A percentile compares a stretch with the other conserved stretches of the same genome.
Conservation (phyloP, 306 rosid genomes). For the Dalbergia cultrata region DNA sequence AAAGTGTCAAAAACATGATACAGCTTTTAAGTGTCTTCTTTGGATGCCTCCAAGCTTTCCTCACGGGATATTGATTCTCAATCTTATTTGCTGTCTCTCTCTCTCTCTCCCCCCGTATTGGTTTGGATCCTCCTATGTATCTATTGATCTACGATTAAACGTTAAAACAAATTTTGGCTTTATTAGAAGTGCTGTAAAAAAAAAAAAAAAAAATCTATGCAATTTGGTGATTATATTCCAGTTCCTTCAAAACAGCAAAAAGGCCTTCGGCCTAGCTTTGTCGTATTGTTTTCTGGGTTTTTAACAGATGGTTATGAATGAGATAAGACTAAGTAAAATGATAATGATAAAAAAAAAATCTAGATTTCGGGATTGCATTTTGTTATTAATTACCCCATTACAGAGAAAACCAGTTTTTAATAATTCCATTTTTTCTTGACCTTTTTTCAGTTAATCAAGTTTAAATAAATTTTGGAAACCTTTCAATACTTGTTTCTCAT, state of each 20-base stretch:
- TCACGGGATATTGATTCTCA: conserved; percentile 58
- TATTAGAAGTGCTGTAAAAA: conserved; percentile 4
- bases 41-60: conserved; percentile 65
- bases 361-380: conserved; percentile 1
- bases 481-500: neutral
- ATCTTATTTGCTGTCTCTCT: conserved; percentile 22
- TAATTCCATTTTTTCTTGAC: neutral
- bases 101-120: conserved; percentile 33
- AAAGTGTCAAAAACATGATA: conserved; percentile 51
- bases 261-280: neutral
- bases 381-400: neutral
- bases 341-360: neutral
- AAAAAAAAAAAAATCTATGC: neutral
- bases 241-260: conserved; percentile 23
- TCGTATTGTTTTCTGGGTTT: conserved; percentile 4
- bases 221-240: conserved; percentile 18
- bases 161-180: conserved; percentile 42
- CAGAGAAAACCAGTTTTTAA: neutral
- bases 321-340: neutral
- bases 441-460: neutral
- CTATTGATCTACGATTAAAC: conserved; percentile 16
- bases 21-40: conserved; percentile 52
- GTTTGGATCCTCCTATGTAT: conserved; percentile 31
- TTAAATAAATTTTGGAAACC: no score
- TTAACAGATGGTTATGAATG: neutral